phyloP scores from a whole-genome alignment of 2,329 filamentous ascomycete species.

The Scedosporium aurantiacum region DNA sequence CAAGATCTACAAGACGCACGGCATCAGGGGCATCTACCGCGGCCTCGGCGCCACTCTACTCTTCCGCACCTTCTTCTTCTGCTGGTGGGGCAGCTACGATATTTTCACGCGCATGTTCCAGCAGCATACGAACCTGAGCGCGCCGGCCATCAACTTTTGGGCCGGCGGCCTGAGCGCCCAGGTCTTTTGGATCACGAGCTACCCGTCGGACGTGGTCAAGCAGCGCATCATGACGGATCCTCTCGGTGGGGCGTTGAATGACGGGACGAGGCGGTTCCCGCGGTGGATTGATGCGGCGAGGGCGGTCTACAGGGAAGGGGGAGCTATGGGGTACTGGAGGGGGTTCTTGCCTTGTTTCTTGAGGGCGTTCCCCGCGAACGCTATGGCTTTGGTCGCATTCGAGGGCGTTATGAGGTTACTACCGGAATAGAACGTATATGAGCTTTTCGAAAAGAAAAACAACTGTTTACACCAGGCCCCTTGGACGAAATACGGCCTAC shows the following conservation, averaged over 20 bases:
- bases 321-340: conserved; percentile 76
- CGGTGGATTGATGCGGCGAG: conserved; percentile 71
- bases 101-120: conserved; percentile 61
- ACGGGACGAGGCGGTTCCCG: conserved; percentile 57
- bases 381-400: conserved; percentile 84
- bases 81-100: conserved; percentile 97
- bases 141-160: conserved; percentile 90
- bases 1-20: conserved; percentile 63
- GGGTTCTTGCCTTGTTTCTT: conserved; percentile 91
- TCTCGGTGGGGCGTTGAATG: conserved; percentile 57
- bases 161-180: conserved; percentile 88
- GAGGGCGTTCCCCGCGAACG: conserved; percentile 90
- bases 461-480: neutral
- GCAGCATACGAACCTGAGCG: conserved; percentile 56
- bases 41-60: conserved; percentile 75
- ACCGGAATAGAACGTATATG: conserved; percentile 21
- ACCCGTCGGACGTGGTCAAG: conserved; percentile 89
- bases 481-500: neutral
- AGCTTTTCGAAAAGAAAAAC: too few relatives aligned
- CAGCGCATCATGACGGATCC: conserved; percentile 96
- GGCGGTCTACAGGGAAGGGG: conserved; percentile 65
- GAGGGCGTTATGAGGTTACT: conserved; percentile 74
- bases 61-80: conserved; percentile 92
- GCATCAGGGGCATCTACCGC: conserved; percentile 71
- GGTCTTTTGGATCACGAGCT: conserved; percentile 86